Evolutionary conservation across 306 rosid species (phyloP), one percentile per base, ranked within the genome.

Genomic region (Cercis canadensis): DNA sequence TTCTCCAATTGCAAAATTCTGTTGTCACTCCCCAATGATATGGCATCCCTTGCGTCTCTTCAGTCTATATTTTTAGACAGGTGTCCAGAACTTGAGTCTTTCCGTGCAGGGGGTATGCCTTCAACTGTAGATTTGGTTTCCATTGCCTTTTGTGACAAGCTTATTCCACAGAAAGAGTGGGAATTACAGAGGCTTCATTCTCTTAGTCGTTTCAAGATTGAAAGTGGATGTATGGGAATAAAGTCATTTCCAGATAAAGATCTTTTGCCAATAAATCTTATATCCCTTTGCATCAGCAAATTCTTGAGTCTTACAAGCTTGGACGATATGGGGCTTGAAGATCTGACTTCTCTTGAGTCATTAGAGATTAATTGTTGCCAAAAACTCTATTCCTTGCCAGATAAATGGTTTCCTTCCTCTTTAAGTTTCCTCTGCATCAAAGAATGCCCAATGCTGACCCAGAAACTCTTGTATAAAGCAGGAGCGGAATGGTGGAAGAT

Each of bases 241-340:
- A 7, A 37, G 17, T 40, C 67, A 39, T 40, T 62, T 41, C 67
- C 52, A 18, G 49, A 62, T 12, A 24, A 40, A 51, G 16, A 18
- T 11, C 49, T 62, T 6, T 34, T 62, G 16, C 67, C 67, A 11
- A 40, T 15, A 40, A 62, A 61, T 40, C 67, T 61, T 4, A 61
- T 18, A n/a, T 62, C 67, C 7, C 67, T 62, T 9, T 33, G 6
- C 14, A 62, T 37, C 52, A 62, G 50, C 61, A 29, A 4, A 5
- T 37, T 41, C 36, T 62, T 51, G 16, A 11, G 10, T 62, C 49
- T 62, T 10, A 56, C 10, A 12, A 17, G 13, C 39, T 56, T 62
- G 50, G 21, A 40, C 46, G 15, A 15, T 34, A 62, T 0, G 15
- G 36, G 40, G 40, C 61, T 56, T 56, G 9, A 29, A 16, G 39